Percentiles rank a stretch among this genome's conserved stretches.
Evolutionary conservation across 148 eudicot species (phyloP).

Genomic region (Arbutus unedo): DNA sequence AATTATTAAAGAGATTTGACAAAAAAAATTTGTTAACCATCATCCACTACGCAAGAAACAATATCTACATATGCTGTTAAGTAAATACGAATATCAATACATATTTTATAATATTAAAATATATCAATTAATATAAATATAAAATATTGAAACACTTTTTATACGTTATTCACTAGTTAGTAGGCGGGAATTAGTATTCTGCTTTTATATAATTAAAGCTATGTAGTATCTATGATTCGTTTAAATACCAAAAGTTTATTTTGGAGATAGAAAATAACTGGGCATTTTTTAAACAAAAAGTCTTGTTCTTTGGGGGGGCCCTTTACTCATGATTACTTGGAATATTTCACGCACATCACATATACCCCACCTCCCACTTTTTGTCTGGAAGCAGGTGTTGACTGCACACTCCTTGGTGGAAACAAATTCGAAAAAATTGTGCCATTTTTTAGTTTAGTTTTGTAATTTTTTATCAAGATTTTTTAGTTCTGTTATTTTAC

Average conservation of each 20-base stretch:
- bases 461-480: too few relatives aligned
- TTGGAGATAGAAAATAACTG: background rate
- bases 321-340: conserved; percentile 31
- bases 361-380: conserved; percentile 32
- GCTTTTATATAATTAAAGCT: background rate
- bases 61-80: too few relatives aligned
- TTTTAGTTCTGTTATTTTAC: background rate
- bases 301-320: conserved; percentile 18
- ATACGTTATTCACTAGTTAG: too few relatives aligned
- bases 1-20: too few relatives aligned
- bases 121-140: too few relatives aligned
- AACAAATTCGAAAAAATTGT: background rate
- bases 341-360: conserved; percentile 29
- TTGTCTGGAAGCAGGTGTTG: conserved; percentile 33
- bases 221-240: background rate
- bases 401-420: conserved; percentile 4
- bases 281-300: background rate
- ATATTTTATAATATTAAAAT: too few relatives aligned
- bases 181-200: too few relatives aligned
- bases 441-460: background rate
- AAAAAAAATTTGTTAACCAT: too few relatives aligned
- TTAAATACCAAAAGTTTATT: background rate
- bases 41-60: too few relatives aligned
- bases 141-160: too few relatives aligned
- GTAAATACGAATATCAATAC: too few relatives aligned